Percentiles rank a stretch among this genome's conserved stretches.
phyloP scores from a whole-genome alignment of 1,139 yeast genomes.

The Geotrichum klebahnii region DNA sequence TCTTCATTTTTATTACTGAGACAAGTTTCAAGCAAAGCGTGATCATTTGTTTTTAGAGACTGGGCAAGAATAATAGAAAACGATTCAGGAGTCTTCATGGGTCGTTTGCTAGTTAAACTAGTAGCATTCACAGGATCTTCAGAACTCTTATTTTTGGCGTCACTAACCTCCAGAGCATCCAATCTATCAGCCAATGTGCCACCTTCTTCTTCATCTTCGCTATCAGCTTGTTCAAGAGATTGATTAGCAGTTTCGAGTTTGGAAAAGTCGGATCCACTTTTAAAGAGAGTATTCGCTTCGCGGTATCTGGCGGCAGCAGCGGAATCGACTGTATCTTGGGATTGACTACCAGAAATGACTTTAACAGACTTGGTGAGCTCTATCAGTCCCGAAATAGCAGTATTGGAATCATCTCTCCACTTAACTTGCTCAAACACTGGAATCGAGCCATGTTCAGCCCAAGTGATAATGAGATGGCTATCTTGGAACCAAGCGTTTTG shows the following conservation, averaged over 20 bases:
- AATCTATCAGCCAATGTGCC: conserved; percentile 43
- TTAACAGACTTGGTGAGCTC: conserved; percentile 27
- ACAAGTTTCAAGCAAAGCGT: conserved; percentile 60
- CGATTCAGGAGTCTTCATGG: conserved; percentile 35
- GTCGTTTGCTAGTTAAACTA: not conserved
- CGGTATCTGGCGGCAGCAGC: conserved; percentile 64
- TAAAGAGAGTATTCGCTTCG: conserved; percentile 59
- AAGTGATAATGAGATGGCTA: conserved; percentile 49
- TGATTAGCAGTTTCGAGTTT: conserved; percentile 41
- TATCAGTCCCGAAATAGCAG: conserved; percentile 25
- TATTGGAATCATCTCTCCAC: conserved; percentile 48
- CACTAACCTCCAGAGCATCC: conserved; percentile 40
- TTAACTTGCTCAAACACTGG: conserved; percentile 62
- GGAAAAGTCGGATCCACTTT: conserved; percentile 47
- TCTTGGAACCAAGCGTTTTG: conserved; percentile 41
- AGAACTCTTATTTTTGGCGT: not conserved
- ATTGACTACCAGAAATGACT: conserved; percentile 25
- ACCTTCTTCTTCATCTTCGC: conserved; percentile 32
- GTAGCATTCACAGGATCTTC: not conserved
- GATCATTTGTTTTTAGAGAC: conserved; percentile 43
- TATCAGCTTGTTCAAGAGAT: conserved; percentile 33
- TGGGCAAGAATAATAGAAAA: conserved; percentile 42
- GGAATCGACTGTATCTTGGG: conserved; percentile 56
- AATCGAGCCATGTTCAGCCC: conserved; percentile 68
- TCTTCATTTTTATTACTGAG: conserved; percentile 63